Percentiles rank a stretch among this genome's conserved stretches.
These are phyloP conservation scores for Yamadazyma kitorensis DNA, from an alignment of 805 yeast genomes.

Conservation along the genomic window DNA sequence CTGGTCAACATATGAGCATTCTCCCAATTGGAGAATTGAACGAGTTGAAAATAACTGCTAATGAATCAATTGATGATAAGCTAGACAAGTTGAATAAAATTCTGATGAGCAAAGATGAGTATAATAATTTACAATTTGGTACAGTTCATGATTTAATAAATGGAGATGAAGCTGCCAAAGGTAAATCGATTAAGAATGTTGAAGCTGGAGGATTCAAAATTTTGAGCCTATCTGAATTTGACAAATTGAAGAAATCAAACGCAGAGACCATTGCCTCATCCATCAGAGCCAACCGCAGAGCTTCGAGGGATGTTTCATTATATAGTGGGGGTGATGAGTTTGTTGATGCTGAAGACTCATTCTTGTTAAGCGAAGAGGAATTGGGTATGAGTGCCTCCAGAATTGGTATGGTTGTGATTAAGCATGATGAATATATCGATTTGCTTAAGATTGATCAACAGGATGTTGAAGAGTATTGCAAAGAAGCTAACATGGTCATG, in stretches of 20 bases:
- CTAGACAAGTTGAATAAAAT: slow-evolving; percentile 14
- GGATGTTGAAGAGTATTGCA: slow-evolving; percentile 20
- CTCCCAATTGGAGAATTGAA: slow-evolving; percentile 13
- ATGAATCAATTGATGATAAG: slow-evolving; percentile 16
- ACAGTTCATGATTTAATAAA: slow-evolving; percentile 2
- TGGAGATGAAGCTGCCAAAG: slow-evolving; percentile 2
- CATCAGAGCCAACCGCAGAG: slow-evolving; percentile 12
- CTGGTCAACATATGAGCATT: slow-evolving; percentile 9
- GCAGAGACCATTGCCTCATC: slow-evolving; percentile 10
- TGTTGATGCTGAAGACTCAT: slow-evolving; percentile 30
- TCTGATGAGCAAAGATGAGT: slow-evolving; percentile 14
- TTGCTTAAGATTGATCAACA: slow-evolving; percentile 15
- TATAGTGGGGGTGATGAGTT: slow-evolving; percentile 15
- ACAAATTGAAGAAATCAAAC: slow-evolving; percentile 5
- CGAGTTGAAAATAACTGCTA: slow-evolving; percentile 6
- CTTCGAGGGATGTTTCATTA: slow-evolving; percentile 13
- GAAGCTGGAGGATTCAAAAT: slow-evolving; percentile 5
- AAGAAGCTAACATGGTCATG: slow-evolving; percentile 17
- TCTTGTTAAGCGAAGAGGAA: slow-evolving; percentile 25
- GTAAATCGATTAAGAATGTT: not conserved
- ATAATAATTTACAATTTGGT: slow-evolving; percentile 3
- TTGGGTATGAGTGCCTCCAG: slow-evolving; percentile 22
- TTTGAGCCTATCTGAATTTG: slow-evolving; percentile 5
- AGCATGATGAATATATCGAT: slow-evolving; percentile 17
- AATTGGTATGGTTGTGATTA: slow-evolving; percentile 23